phyloP scores from a whole-genome alignment of 306 rosid species.

The Lupinus albus region DNA sequence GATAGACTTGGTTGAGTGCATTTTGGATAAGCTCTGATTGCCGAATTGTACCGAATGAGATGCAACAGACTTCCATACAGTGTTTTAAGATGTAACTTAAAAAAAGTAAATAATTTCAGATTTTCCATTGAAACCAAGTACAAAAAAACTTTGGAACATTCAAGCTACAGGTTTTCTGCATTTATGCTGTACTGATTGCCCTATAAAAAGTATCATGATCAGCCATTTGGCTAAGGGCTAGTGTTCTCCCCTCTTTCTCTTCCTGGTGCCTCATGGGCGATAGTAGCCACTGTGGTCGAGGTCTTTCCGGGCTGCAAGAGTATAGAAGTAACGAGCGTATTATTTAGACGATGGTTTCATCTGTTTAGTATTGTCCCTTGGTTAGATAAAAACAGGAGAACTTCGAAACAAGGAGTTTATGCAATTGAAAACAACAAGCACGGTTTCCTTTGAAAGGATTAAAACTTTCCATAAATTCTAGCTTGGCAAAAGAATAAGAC shows the following conservation, averaged over 20 bases:
- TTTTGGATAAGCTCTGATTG: not conserved
- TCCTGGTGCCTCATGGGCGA: slow-evolving; percentile 8
- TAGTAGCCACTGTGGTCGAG: not conserved
- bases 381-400: not conserved
- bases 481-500: not conserved
- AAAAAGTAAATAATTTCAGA: not conserved
- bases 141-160: not conserved
- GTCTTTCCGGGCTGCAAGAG: no score
- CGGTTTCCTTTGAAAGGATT: not conserved
- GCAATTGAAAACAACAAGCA: slow-evolving; percentile 37
- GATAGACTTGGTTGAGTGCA: slow-evolving; percentile 3
- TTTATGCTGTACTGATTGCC: not conserved
- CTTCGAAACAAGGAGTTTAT: not conserved
- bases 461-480: not conserved
- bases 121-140: not conserved
- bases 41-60: not conserved
- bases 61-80: not conserved
- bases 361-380: not conserved
- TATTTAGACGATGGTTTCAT: slow-evolving; percentile 17
- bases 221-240: not conserved
- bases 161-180: slow-evolving; percentile 7
- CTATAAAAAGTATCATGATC: not conserved
- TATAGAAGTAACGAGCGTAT: not conserved
- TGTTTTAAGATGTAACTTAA: not conserved
- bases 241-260: slow-evolving; percentile 5